Evolutionary conservation across 768 basidiomycete genomes (phyloP), one percentile per base, ranked within the genome.

Genomic region (Strobilomyces dryophilus): DNA sequence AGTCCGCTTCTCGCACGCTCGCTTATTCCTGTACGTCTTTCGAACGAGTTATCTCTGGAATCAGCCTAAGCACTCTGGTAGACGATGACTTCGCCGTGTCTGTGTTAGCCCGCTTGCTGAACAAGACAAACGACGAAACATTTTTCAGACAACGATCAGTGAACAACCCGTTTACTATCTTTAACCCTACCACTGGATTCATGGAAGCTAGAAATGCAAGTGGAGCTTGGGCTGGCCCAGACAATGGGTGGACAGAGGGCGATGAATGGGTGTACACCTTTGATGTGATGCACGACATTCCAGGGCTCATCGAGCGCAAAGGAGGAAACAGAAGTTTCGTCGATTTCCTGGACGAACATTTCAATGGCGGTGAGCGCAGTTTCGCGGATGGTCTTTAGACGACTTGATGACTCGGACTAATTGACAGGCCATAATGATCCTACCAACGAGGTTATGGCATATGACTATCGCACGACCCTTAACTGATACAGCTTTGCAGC

Each of bases 221-320:
- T 59, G 89, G 89, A 0, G 68, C 74, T 12, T 91, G 85, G 84
- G 89, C 89, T 4, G 87, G 91, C 9, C 76, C 78, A 9, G 76
- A 80, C 54, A 75, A 69, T 14, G 90, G 90, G 0, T 93, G 88
- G 86, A 92, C 90, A 1, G 90, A 93, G 67, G 91, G 89, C 34
- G 83, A 85, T 61, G 77, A 78, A 64, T 84, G 83, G 83, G 84
- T 84, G 9, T 92, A 92, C 65, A 84, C 85, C 4, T 85, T 89
- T 57, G 85, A 87, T 41, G 85, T 89, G 7, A 80, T 89, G n/a
- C 89, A 91, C 48, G 82, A 88, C 53, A 66, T 88, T 3, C 76
- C 81, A 4, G 79, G 74, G 10, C 71, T 92, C 15, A 82, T 89
- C 18, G 69, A 78, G 49, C 72, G 72, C 47, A 78, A 83, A 49